Evolutionary conservation across 192 early-diverging fungal species (phyloP), one percentile per base, ranked within the genome.

Genomic region (Coemansia sp.): DNA sequence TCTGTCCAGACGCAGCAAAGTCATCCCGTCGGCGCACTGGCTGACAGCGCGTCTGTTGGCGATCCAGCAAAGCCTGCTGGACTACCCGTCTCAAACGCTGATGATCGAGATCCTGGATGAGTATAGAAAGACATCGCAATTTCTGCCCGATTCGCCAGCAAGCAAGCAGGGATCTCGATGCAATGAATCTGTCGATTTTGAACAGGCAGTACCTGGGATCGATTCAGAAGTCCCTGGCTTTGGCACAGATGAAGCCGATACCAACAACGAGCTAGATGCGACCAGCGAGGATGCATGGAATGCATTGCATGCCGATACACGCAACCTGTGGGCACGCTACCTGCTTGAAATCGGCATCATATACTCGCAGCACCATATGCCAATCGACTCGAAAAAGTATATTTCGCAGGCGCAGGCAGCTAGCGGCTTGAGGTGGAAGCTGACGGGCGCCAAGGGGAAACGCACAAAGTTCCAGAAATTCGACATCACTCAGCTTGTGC

Each of bases 401-500:
- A 88, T 94, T 57, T 72, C 82, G 28, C 68, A 87, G 50, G 92
- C 95, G 22, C 94, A 96, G 74, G 78, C 84, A 9, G 72, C 84
- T 11, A 91, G 89, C 42, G 86, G 91, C 20, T 83, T 98, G 55
- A 72, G 85, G 61, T 98, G 93, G 91, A 82, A 86, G 52, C 66
- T 99, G 50, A 94, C 92, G 0, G 97, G 97, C 22, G 91, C 91
- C 22, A 69, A 93, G 56, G 97, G 97, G 63, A 85, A 84, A 59
- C 87, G 95, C 37, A 99, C 97, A 25, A 92, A 90, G 74, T 96
- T 96, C 81, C 97, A 99, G 72, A 79, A 72, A 2, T 91, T 86
- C 64, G 93, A 97, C 75, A 83, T 91, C 1, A 83, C 93, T 9
- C 97, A 99, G 64, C 83, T 99, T 8, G 92, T 98, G 13, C 77